Evolutionary conservation across 495 filamentous ascomycete species (phyloP).

Genomic region (Hypoxylon subgilvum): DNA sequence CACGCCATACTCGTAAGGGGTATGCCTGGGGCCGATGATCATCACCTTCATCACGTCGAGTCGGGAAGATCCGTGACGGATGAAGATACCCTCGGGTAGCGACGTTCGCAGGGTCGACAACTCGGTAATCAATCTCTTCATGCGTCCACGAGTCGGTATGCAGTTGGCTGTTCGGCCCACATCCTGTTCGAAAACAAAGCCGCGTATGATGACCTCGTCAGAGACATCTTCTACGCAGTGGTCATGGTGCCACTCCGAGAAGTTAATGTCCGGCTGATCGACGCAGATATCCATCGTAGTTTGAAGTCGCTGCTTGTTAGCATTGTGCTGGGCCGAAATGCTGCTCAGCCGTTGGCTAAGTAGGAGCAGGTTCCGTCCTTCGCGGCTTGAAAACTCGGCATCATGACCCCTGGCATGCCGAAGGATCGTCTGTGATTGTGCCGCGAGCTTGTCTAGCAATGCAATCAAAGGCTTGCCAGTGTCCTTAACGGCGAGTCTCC

Average conservation of each 20-base stretch:
- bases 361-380: conserved; percentile 11
- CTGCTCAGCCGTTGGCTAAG: conserved; percentile 23
- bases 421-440: conserved; percentile 20
- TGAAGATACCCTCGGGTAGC: conserved; percentile 65
- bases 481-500: conserved; percentile 11
- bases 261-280: conserved; percentile 2
- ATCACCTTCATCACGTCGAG: conserved; percentile 64
- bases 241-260: conserved; percentile 45
- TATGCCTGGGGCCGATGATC: conserved; percentile 61
- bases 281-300: conserved; percentile 11
- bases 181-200: conserved; percentile 27
- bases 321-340: not conserved
- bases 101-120: conserved; percentile 56
- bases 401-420: conserved; percentile 13
- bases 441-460: conserved; percentile 12
- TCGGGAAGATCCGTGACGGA: conserved; percentile 58
- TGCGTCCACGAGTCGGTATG: conserved; percentile 39
- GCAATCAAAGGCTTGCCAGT: conserved; percentile 22
- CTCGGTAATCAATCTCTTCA: conserved; percentile 61
- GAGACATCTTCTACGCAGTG: conserved; percentile 46
- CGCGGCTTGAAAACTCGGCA: conserved; percentile 14
- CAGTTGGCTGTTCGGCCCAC: not conserved
- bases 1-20: conserved; percentile 66
- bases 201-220: conserved; percentile 45
- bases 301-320: conserved; percentile 2